A percentile compares a stretch with the other conserved stretches of the same genome.
phyloP scores from a whole-genome alignment of 2,329 filamentous ascomycete species.

The Aspergillus ochraceoroseus region DNA sequence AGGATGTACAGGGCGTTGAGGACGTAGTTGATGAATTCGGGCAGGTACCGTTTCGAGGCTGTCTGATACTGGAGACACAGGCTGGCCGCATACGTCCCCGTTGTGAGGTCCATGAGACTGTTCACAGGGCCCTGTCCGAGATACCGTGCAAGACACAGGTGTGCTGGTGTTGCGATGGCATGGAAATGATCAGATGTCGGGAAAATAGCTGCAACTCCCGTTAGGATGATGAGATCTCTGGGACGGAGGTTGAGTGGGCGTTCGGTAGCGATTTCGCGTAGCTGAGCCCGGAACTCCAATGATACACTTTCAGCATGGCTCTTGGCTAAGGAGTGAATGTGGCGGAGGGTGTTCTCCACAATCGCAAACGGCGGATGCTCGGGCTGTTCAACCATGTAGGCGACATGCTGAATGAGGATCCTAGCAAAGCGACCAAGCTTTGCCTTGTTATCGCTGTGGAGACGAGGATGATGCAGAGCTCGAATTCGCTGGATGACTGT shows the following conservation, averaged over 20 bases:
- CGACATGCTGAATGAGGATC: constrained; percentile 53
- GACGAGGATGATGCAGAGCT: constrained; percentile 83
- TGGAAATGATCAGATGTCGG: constrained; percentile 98
- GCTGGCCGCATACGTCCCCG: constrained; percentile 72
- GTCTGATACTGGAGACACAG: constrained; percentile 77
- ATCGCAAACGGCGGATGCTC: constrained; percentile 58
- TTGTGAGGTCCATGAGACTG: constrained; percentile 61
- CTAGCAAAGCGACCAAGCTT: constrained; percentile 59
- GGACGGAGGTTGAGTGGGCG: constrained; percentile 50
- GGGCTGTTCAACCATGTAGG: constrained; percentile 51
- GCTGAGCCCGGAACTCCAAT: constrained; percentile 68
- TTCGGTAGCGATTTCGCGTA: constrained; percentile 54
- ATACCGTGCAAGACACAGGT: constrained; percentile 77
- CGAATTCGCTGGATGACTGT: constrained; percentile 83
- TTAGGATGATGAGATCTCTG: constrained; percentile 80
- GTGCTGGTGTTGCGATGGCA: constrained; percentile 83
- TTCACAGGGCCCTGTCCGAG: constrained; percentile 71
- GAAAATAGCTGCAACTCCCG: constrained; percentile 77
- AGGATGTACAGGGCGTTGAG: constrained; percentile 67
- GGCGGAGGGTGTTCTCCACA: constrained; percentile 75
- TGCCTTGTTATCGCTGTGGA: constrained; percentile 77
- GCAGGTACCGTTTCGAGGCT: constrained; percentile 79
- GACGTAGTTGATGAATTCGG: constrained; percentile 78
- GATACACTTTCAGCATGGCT: constrained; percentile 74
- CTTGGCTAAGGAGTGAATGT: constrained; percentile 88